Conservation (phyloP, 805 yeast species). For the Helenozyma baotianmanensis region DNA sequence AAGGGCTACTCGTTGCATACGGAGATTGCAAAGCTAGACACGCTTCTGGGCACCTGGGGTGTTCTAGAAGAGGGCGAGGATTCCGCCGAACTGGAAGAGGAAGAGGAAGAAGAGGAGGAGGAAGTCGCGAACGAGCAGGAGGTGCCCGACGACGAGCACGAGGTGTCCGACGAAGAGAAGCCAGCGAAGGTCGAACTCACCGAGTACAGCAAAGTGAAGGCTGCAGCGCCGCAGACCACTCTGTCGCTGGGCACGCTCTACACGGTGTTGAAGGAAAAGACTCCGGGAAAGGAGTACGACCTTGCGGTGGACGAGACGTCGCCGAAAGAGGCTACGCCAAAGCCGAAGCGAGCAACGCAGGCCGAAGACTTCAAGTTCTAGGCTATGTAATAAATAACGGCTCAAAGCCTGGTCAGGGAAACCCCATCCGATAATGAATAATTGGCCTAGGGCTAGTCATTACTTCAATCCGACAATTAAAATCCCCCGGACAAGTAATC, state of each 20-base stretch:
- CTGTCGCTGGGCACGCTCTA: constrained; percentile 6
- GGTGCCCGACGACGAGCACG: constrained; percentile 50
- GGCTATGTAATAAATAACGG: neutral
- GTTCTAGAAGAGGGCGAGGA: constrained; percentile 27
- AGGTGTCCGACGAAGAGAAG: constrained; percentile 4
- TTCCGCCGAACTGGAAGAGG: constrained; percentile 33
- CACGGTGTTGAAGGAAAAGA: constrained; percentile 12
- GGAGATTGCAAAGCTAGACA: constrained; percentile 6
- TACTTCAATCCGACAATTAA: too few species aligned
- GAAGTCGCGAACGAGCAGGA: constrained; percentile 23
- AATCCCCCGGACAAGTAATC: constrained; percentile 1
- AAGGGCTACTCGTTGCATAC: constrained; percentile 24
- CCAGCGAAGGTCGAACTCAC: constrained; percentile 13
- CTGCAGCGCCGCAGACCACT: neutral
- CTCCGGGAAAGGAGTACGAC: constrained; percentile 6
- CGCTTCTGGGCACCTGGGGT: constrained; percentile 29
- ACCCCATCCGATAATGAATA: too few species aligned
- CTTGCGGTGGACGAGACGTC: neutral
- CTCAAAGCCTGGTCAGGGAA: too few species aligned
- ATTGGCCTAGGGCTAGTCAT: too few species aligned
- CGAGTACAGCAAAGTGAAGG: constrained; percentile 9
- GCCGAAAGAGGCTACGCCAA: neutral
- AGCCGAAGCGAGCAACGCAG: neutral
- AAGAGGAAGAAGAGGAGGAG: constrained; percentile 51
- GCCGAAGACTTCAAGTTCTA: constrained; percentile 9